Conservation (phyloP, 2,329 filamentous ascomycete species). For the Neonectria hederae region DNA sequence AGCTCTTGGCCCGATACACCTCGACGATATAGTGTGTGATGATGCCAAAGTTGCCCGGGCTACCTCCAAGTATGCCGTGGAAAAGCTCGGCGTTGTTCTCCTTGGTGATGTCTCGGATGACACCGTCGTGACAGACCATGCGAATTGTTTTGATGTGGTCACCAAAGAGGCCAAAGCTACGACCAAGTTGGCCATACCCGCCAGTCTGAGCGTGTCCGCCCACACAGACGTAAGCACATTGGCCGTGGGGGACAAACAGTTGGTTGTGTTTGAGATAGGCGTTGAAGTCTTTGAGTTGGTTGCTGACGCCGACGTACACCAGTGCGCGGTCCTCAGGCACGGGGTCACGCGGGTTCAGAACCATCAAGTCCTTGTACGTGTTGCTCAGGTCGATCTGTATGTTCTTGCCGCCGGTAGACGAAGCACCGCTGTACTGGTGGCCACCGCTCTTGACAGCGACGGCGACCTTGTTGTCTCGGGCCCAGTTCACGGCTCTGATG, state of each 20-base stretch:
- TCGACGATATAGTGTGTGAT: slow-evolving; percentile 62
- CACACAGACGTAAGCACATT: slow-evolving; percentile 56
- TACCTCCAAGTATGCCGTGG: slow-evolving; percentile 67
- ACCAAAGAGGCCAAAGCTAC: slow-evolving; percentile 62
- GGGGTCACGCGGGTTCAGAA: slow-evolving; percentile 30
- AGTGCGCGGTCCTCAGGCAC: slow-evolving; percentile 45
- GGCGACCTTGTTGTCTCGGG: slow-evolving; percentile 50
- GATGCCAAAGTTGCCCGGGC: slow-evolving; percentile 66
- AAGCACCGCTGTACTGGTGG: slow-evolving; percentile 61
- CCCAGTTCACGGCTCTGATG: slow-evolving; percentile 50
- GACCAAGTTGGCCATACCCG: slow-evolving; percentile 57
- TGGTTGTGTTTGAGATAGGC: slow-evolving; percentile 51
- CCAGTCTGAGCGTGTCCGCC: slow-evolving; percentile 60
- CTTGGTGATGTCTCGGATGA: slow-evolving; percentile 57
- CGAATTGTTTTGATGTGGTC: slow-evolving; percentile 61
- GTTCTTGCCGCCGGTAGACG: slow-evolving; percentile 53
- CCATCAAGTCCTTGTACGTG: slow-evolving; percentile 46
- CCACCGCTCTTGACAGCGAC: slow-evolving; percentile 59
- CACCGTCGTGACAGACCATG: slow-evolving; percentile 58
- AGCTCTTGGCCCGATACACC: slow-evolving; percentile 50
- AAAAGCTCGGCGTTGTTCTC: slow-evolving; percentile 64
- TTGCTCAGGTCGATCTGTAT: slow-evolving; percentile 58
- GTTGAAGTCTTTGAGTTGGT: slow-evolving; percentile 54
- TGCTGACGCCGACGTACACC: slow-evolving; percentile 53
- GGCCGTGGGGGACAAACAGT: slow-evolving; percentile 57